These are phyloP conservation scores for Xylaria sp. DNA, from an alignment of 2,329 filamentous ascomycete genomes.

Conservation along the genomic window DNA sequence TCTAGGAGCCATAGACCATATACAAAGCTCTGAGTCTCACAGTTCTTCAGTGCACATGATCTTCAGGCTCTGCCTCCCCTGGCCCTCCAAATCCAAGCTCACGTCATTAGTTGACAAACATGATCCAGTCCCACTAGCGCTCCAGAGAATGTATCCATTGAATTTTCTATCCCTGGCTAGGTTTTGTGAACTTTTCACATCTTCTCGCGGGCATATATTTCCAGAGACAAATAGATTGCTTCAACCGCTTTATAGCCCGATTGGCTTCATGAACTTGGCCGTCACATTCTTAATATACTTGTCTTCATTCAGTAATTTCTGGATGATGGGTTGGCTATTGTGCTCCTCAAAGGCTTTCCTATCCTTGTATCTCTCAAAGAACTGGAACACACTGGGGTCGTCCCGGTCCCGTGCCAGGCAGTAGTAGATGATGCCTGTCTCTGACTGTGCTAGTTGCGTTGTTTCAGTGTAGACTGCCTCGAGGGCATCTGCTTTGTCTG, in stretches of 20 bases:
- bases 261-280: conserved; percentile 28
- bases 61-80: too few relatives aligned
- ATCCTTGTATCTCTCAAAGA: conserved; percentile 42
- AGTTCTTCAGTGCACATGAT: too few relatives aligned
- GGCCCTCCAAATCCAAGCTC: too few relatives aligned
- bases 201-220: too few relatives aligned
- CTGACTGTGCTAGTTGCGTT: conserved; percentile 34
- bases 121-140: too few relatives aligned
- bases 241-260: conserved; percentile 8
- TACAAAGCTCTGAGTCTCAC: too few relatives aligned
- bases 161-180: too few relatives aligned
- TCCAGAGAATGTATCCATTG: too few relatives aligned
- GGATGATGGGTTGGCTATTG: conserved; percentile 38
- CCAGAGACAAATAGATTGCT: neutral
- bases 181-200: too few relatives aligned
- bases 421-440: conserved; percentile 41
- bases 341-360: conserved; percentile 41
- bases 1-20: too few relatives aligned
- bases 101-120: too few relatives aligned
- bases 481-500: conserved; percentile 41
- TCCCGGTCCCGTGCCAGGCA: conserved; percentile 38
- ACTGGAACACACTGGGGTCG: conserved; percentile 42
- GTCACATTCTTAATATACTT: conserved; percentile 29
- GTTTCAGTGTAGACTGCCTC: conserved; percentile 42
- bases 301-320: conserved; percentile 36